Evolutionary conservation across 2,329 filamentous ascomycete species (phyloP).

Genomic region (Sarocladium strictum): DNA sequence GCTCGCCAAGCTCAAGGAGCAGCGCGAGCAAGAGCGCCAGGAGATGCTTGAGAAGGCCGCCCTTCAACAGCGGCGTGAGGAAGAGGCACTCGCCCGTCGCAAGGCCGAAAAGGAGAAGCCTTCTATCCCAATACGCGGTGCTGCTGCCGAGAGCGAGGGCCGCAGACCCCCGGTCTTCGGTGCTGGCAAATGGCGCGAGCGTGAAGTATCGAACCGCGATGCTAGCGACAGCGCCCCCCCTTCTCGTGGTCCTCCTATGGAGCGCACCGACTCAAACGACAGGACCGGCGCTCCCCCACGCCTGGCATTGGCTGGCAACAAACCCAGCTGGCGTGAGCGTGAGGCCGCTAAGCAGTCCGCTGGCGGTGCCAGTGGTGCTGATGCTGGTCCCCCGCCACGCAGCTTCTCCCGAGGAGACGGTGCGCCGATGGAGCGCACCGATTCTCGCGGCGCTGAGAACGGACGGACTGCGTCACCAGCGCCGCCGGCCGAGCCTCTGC

Average conservation of each 20-base stretch:
- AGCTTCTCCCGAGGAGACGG: slow-evolving; percentile 29
- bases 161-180: slow-evolving; percentile 28
- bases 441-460: slow-evolving; percentile 36
- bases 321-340: slow-evolving; percentile 68
- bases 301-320: slow-evolving; percentile 54
- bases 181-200: slow-evolving; percentile 37
- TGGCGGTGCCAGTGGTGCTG: slow-evolving; percentile 24
- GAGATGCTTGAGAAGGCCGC: slow-evolving; percentile 60
- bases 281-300: slow-evolving; percentile 48
- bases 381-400: slow-evolving; percentile 38
- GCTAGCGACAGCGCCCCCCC: slow-evolving; percentile 24
- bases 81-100: slow-evolving; percentile 76
- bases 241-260: slow-evolving; percentile 25
- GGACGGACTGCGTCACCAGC: slow-evolving; percentile 34
- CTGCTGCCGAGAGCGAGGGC: slow-evolving; percentile 25
- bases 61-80: slow-evolving; percentile 75
- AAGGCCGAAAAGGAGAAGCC: slow-evolving; percentile 56
- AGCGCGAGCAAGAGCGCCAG: slow-evolving; percentile 61
- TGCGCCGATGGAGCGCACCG: slow-evolving; percentile 36
- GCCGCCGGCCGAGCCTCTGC: slow-evolving; percentile 41
- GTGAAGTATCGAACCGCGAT: slow-evolving; percentile 24
- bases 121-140: slow-evolving; percentile 15
- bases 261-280: slow-evolving; percentile 44
- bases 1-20: slow-evolving; percentile 60
- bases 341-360: slow-evolving; percentile 46